Base-by-base conservation (phyloP, 257 asterid genomes). In the Lycium barbarum region DNA sequence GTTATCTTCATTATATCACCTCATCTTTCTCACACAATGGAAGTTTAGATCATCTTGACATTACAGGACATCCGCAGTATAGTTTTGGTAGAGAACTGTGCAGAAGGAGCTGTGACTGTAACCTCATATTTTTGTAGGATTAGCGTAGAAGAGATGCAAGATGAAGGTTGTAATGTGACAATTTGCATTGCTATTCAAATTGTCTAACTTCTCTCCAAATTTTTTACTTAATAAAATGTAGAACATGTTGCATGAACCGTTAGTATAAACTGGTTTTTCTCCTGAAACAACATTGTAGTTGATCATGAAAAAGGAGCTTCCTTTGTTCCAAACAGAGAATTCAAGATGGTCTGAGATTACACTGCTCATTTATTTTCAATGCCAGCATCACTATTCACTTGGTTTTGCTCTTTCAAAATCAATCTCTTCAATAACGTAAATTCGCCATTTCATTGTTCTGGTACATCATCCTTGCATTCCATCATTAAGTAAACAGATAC, bases 51-150 rank as follows among this genome's bases (percentile, higher is more conserved):
- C 81, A 49, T 76, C 47, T 57, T 13, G n/a, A 26, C 22, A 53
- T 26, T 78, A 26, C 65, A 78, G 47, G 49, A 78, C 45, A 78
- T 78, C 45, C 6, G 82, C 63, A 26, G 40, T 9, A 12, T 35
- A 33, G 18, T 33, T 33, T 33, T 66, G 45, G 33, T 66, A 66
- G 43, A 66, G 38, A 33, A 33, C 73, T n/a, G 33, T 66, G 73
- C 73, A 53, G 63, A 78, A 78, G 47, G 82, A 78, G 49, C 9
- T 78, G 82, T 78, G 65, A 78, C 53, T 78, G 22, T 63, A 38
- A 53, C 51, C 53, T 70, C 14, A 8, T 70, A 0, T 67, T 38
- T 36, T 70, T 38, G 78, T 70, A 38, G 54, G 78, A 70, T 40
- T 70, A 38, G 33, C 9, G 8, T 70, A 70, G 54, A 17, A 70